These are phyloP conservation scores for Mortierella polycephala DNA, from an alignment of 371 early-diverging fungal species.

Conservation along the genomic window DNA sequence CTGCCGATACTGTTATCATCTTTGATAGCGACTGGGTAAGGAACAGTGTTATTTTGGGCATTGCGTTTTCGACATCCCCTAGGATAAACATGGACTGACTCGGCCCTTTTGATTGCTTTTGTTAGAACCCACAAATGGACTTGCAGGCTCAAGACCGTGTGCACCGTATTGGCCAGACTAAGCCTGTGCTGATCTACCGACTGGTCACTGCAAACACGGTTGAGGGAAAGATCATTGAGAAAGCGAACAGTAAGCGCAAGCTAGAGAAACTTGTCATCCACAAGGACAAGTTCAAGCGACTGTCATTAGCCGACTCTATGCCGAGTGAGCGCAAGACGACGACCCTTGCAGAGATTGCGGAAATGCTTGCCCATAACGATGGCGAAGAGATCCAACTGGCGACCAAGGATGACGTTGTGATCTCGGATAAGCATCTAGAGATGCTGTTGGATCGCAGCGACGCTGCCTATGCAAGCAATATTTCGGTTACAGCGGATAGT, in stretches of 20 bases:
- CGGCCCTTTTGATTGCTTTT: neutral
- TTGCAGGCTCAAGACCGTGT: slow-evolving; percentile 97
- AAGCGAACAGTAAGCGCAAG: slow-evolving; percentile 86
- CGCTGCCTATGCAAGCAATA: slow-evolving; percentile 59
- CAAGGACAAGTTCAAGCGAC: slow-evolving; percentile 77
- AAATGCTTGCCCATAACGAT: slow-evolving; percentile 77
- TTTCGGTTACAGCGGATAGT: slow-evolving; percentile 12
- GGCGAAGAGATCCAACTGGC: slow-evolving; percentile 73
- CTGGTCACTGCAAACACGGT: slow-evolving; percentile 88
- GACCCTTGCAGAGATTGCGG: slow-evolving; percentile 73
- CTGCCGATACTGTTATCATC: slow-evolving; percentile 95
- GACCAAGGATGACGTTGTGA: slow-evolving; percentile 70
- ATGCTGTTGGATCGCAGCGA: slow-evolving; percentile 76
- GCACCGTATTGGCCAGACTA: slow-evolving; percentile 96
- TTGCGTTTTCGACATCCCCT: neutral
- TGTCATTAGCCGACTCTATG: slow-evolving; percentile 28
- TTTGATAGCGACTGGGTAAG: slow-evolving; percentile 94
- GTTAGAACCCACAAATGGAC: slow-evolving; percentile 96
- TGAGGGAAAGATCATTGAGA: slow-evolving; percentile 83
- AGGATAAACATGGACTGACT: neutral
- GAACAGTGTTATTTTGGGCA: neutral
- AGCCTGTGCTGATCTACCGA: slow-evolving; percentile 91
- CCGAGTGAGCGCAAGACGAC: slow-evolving; percentile 33
- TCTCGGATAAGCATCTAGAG: slow-evolving; percentile 76
- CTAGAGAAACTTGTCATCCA: slow-evolving; percentile 92